Percentiles rank a stretch among this genome's conserved stretches.
Conservation (phyloP, 2,329 filamentous ascomycete species). For the Colletotrichum nymphaeae region DNA sequence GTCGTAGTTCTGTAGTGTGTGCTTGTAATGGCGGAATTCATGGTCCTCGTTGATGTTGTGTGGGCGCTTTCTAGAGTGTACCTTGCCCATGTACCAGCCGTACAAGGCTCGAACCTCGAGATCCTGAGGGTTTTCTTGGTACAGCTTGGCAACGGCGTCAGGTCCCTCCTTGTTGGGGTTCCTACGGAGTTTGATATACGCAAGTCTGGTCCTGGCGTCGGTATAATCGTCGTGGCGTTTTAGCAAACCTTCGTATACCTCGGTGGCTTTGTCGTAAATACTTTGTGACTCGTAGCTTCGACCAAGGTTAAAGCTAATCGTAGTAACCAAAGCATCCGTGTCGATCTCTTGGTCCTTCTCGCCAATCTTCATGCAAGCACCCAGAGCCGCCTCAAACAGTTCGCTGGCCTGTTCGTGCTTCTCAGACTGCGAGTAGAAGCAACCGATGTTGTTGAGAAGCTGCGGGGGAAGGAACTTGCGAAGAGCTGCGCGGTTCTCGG, state of each 20-base stretch:
- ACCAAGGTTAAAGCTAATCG: conserved; percentile 96
- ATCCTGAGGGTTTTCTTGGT: conserved; percentile 85
- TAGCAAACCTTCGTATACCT: conserved; percentile 88
- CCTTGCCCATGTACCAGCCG: conserved; percentile 92
- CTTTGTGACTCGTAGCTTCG: conserved; percentile 91
- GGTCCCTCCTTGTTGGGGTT: conserved; percentile 88
- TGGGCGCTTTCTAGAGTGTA: conserved; percentile 81
- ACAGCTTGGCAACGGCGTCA: conserved; percentile 85
- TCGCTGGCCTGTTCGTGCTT: conserved; percentile 84
- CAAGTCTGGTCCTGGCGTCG: conserved; percentile 87
- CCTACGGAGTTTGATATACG: conserved; percentile 87
- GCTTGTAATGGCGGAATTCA: conserved; percentile 95
- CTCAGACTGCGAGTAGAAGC: conserved; percentile 91
- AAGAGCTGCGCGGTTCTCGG: conserved; percentile 68
- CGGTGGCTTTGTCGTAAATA: conserved; percentile 83
- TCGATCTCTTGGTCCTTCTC: conserved; percentile 82
- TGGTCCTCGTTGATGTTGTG: conserved; percentile 87
- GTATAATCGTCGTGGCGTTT: conserved; percentile 91
- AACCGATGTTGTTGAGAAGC: conserved; percentile 96
- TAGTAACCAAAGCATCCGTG: conserved; percentile 91
- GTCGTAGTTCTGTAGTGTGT: conserved; percentile 92
- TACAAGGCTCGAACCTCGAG: conserved; percentile 93
- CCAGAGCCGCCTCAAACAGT: conserved; percentile 91
- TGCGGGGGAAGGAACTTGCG: conserved; percentile 88
- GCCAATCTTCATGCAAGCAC: conserved; percentile 84